Evolutionary conservation across 108 stramenopile genomes (phyloP).

Genomic region (Craspedostauros australis): DNA sequence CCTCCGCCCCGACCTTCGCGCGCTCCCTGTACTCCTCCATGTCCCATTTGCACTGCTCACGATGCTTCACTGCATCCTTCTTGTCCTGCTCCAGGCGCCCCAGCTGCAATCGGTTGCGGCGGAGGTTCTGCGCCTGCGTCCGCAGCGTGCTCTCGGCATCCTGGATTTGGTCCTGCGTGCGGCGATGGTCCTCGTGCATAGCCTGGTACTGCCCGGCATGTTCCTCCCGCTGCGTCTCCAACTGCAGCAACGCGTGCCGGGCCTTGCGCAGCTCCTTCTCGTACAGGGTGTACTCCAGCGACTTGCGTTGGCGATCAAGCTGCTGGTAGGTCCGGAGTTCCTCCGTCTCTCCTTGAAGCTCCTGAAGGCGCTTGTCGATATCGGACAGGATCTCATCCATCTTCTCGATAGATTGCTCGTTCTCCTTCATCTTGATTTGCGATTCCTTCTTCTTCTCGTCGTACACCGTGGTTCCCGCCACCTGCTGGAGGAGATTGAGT

Average conservation of each 20-base stretch:
- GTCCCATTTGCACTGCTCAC: constrained; percentile 58
- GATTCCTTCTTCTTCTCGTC: constrained; percentile 95
- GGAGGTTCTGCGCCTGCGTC: constrained; percentile 39
- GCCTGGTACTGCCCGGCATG: constrained; percentile 43
- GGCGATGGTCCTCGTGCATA: constrained; percentile 56
- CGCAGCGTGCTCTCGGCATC: constrained; percentile 51
- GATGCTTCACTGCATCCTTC: constrained; percentile 49
- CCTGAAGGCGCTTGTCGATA: constrained; percentile 86
- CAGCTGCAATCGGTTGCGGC: constrained; percentile 43
- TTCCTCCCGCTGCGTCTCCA: constrained; percentile 69
- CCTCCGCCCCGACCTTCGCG: constrained; percentile 43
- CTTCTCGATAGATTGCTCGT: constrained; percentile 73
- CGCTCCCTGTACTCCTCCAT: constrained; percentile 63
- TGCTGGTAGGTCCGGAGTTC: constrained; percentile 89
- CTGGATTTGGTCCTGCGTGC: constrained; percentile 60
- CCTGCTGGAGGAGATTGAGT: constrained; percentile 85
- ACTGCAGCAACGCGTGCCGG: constrained; percentile 58
- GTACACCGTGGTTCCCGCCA: constrained; percentile 95
- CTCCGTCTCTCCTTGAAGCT: constrained; percentile 95
- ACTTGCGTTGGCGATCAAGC: constrained; percentile 87
- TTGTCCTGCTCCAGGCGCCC: constrained; percentile 61
- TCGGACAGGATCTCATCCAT: constrained; percentile 84
- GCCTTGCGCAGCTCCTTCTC: constrained; percentile 89
- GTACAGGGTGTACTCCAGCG: constrained; percentile 94
- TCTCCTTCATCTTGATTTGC: constrained; percentile 90